Evolutionary conservation across 805 yeast species (phyloP).

Genomic region (Saccharomycopsis sp.): DNA sequence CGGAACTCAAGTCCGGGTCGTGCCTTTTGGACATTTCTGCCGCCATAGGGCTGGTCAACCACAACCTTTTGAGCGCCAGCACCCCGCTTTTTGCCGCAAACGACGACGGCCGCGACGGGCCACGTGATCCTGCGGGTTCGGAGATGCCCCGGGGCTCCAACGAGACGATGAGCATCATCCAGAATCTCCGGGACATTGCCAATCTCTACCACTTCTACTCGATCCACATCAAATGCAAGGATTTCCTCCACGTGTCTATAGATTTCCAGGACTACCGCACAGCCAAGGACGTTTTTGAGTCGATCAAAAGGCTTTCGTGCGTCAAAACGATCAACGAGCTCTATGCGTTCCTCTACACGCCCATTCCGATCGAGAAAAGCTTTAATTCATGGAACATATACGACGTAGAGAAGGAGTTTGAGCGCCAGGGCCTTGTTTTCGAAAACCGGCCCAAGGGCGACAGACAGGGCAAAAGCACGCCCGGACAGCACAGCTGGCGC

Average conservation of each 20-base stretch:
- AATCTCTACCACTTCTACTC: constrained; percentile 35
- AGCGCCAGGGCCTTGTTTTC: constrained; percentile 57
- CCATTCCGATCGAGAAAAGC: constrained; percentile 60
- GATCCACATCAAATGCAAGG: constrained; percentile 72
- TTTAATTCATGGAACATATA: constrained; percentile 71
- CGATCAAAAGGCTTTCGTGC: constrained; percentile 60
- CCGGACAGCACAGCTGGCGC: constrained; percentile 52
- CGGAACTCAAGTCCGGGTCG: constrained; percentile 50
- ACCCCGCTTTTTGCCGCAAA: background rate
- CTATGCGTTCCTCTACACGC: constrained; percentile 78
- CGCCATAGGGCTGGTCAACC: constrained; percentile 13
- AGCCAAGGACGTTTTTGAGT: constrained; percentile 67
- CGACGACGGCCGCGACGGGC: background rate
- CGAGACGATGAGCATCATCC: constrained; percentile 12
- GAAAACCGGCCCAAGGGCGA: no score
- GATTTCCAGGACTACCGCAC: constrained; percentile 52
- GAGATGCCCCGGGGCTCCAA: background rate
- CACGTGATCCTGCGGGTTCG: background rate
- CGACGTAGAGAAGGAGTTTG: constrained; percentile 55
- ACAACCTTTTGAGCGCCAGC: constrained; percentile 6
- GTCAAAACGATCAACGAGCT: constrained; percentile 46
- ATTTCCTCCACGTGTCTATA: constrained; percentile 73
- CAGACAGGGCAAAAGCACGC: background rate
- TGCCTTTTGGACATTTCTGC: constrained; percentile 29
- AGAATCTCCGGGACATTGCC: constrained; percentile 21